Evolutionary conservation across 306 rosid genomes (phyloP).

Genomic region (Trifolium fragiferum): DNA sequence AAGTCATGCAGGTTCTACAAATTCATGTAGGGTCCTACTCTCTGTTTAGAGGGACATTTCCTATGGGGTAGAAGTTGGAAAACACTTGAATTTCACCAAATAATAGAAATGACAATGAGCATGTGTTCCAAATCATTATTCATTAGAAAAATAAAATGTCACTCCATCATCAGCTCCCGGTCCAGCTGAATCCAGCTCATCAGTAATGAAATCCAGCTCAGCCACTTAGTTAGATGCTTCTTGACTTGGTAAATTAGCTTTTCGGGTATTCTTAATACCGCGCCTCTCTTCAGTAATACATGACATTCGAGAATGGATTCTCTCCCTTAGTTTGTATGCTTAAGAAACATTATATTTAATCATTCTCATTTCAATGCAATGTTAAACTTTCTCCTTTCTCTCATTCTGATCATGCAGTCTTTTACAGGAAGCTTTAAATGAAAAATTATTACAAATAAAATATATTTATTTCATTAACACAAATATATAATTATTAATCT

Average conservation of each 20-base stretch:
- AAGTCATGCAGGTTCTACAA: not conserved
- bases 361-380: not conserved
- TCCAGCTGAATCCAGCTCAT: not conserved
- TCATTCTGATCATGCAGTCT: not conserved
- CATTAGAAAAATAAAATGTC: not conserved
- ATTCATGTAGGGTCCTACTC: not conserved
- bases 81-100: not conserved
- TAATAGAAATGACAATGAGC: not conserved
- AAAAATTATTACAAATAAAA: not conserved
- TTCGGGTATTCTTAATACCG: not conserved
- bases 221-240: not conserved
- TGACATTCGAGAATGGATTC: too few relatives aligned
- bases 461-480: constrained; percentile 16
- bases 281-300: not conserved
- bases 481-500: not conserved
- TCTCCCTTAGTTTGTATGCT: not conserved
- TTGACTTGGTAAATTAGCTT: not conserved
- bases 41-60: not conserved
- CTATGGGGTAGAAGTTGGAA: not conserved
- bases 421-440: not conserved
- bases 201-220: constrained; percentile 6
- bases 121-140: constrained; percentile 1
- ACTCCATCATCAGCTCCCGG: not conserved
- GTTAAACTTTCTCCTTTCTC: not conserved
- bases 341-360: not conserved